These are phyloP conservation scores for Coniophora puteana DNA, from an alignment of 1,284 basidiomycete species.

Conservation along the genomic window DNA sequence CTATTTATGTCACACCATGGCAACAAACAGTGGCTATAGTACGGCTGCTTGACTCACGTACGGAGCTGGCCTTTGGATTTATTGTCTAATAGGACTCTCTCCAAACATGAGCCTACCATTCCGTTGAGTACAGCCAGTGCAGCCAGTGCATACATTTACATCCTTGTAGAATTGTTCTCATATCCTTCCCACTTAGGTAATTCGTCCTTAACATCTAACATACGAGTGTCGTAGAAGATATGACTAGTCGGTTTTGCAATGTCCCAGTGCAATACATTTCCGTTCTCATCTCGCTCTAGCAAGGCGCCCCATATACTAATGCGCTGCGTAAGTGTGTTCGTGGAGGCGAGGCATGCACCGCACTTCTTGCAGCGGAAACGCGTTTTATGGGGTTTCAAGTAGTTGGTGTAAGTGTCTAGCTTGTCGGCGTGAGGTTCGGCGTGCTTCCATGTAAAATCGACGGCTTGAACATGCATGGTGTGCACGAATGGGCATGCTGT, in stretches of 20 bases:
- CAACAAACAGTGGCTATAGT: constrained; percentile 29
- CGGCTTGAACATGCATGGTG: constrained; percentile 50
- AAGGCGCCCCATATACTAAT: constrained; percentile 56
- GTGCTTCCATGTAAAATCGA: constrained; percentile 52
- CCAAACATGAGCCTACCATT: no score
- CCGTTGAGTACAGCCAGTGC: not conserved
- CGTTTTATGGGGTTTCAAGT: constrained; percentile 49
- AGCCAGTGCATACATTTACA: no score
- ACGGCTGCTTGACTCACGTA: no score
- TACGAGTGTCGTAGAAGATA: constrained; percentile 59
- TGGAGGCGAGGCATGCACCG: constrained; percentile 46
- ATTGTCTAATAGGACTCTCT: no score
- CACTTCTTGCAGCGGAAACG: constrained; percentile 59
- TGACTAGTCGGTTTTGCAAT: constrained; percentile 54
- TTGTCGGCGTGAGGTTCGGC: constrained; percentile 26
- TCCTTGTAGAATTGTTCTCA: constrained; percentile 36
- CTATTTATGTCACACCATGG: constrained; percentile 34
- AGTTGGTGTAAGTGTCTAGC: constrained; percentile 43
- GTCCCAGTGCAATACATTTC: constrained; percentile 47
- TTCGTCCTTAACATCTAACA: constrained; percentile 51
- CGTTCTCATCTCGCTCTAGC: constrained; percentile 45
- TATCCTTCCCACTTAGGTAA: constrained; percentile 64
- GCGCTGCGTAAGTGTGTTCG: constrained; percentile 40
- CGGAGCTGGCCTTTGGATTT: no score
- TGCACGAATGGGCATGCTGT: constrained; percentile 58